These are phyloP conservation scores for Cladophialophora carrionii DNA, from an alignment of 2,329 filamentous ascomycete species.

Conservation along the genomic window DNA sequence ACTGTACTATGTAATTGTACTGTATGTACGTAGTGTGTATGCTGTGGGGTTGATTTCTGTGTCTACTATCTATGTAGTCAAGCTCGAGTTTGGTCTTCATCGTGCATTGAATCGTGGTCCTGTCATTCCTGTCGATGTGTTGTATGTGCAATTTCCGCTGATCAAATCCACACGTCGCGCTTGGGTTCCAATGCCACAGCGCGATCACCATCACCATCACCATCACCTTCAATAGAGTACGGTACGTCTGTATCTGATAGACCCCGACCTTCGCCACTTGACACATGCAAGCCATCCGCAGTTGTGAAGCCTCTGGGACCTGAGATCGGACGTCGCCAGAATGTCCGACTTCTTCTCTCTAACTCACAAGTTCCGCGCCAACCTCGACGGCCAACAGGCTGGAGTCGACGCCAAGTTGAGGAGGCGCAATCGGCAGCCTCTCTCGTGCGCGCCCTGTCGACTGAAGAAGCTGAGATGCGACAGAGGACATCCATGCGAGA, in stretches of 20 bases:
- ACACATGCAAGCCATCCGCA: background rate
- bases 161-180: background rate
- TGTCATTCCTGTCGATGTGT: background rate
- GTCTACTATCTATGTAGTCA: background rate
- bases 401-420: conserved; percentile 57
- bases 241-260: background rate
- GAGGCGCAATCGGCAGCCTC: conserved; percentile 85
- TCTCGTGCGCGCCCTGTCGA: conserved; percentile 58
- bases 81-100: background rate
- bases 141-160: background rate
- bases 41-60: background rate
- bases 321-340: background rate
- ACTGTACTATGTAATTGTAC: background rate
- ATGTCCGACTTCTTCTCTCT: conserved; percentile 34
- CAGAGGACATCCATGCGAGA: conserved; percentile 48
- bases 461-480: conserved; percentile 50
- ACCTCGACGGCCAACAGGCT: conserved; percentile 66
- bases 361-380: conserved; percentile 48
- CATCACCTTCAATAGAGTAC: background rate
- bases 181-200: background rate
- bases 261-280: background rate
- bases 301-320: background rate
- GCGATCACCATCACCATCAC: background rate
- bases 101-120: background rate
- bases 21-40: background rate